Percentiles rank a stretch among this genome's conserved stretches.
phyloP scores from a whole-genome alignment of 2,329 filamentous ascomycete species.

The Sordariomycetes sp. region DNA sequence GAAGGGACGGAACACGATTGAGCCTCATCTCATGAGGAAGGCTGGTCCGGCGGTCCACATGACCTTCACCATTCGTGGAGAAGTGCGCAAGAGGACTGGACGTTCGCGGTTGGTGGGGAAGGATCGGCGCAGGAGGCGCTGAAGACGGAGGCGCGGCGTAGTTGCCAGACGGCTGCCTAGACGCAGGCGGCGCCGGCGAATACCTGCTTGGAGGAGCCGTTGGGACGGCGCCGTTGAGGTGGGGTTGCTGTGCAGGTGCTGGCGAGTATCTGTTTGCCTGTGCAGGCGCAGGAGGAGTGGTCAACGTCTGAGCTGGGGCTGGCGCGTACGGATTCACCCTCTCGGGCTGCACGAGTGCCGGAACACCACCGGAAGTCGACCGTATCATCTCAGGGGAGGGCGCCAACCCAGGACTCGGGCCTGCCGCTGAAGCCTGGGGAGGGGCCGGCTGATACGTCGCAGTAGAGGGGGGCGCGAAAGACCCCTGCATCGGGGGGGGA shows the following conservation, averaged over 20 bases:
- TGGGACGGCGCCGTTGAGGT: slow-evolving; percentile 23
- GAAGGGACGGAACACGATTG: slow-evolving; percentile 42
- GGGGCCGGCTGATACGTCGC: not conserved
- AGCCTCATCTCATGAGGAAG: slow-evolving; percentile 41
- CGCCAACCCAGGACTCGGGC: slow-evolving; percentile 10
- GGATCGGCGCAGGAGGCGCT: slow-evolving; percentile 26
- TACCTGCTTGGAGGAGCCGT: slow-evolving; percentile 35
- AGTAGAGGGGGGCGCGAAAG: not conserved
- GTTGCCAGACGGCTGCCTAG: slow-evolving; percentile 29
- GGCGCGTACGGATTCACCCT: slow-evolving; percentile 39
- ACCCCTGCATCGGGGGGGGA: not conserved
- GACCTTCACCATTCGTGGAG: slow-evolving; percentile 23
- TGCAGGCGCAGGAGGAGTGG: slow-evolving; percentile 17
- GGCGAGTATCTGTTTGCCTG: slow-evolving; percentile 46
- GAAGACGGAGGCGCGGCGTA: slow-evolving; percentile 15
- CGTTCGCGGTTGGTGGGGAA: slow-evolving; percentile 49
- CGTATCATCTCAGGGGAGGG: slow-evolving; percentile 8
- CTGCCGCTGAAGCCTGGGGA: slow-evolving; percentile 1
- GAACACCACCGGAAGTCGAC: slow-evolving; percentile 12
- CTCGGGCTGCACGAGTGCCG: slow-evolving; percentile 37
- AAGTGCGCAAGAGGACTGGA: slow-evolving; percentile 55
- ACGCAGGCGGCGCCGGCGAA: slow-evolving; percentile 28
- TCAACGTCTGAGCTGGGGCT: slow-evolving; percentile 21
- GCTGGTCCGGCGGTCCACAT: slow-evolving; percentile 32
- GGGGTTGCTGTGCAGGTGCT: slow-evolving; percentile 27